phyloP scores from a whole-genome alignment of 108 stramenopile species.

The Craspedostauros australis region DNA sequence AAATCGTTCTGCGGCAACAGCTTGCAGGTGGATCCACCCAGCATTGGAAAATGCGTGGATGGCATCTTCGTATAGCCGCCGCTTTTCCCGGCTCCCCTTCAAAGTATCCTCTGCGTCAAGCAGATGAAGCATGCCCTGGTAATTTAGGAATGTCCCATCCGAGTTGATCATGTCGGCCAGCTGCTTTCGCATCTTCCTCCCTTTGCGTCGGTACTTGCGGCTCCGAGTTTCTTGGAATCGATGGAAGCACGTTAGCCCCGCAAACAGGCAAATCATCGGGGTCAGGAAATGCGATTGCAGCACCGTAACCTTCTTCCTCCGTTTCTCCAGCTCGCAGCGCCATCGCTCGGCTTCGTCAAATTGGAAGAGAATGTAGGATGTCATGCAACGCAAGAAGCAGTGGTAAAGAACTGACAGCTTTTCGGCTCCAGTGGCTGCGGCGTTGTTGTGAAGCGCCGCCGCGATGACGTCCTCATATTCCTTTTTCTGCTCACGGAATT shows the following conservation, averaged over 20 bases:
- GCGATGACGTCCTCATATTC: constrained; percentile 2
- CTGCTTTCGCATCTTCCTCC: background rate
- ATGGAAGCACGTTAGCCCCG: constrained; percentile 4
- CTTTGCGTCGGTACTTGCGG: constrained; percentile 1
- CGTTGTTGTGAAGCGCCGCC: constrained; percentile 2
- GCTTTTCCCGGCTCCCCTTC: background rate
- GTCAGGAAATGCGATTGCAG: background rate
- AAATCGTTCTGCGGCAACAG: constrained; percentile 7
- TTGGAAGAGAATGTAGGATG: no score
- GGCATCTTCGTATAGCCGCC: constrained; percentile 3
- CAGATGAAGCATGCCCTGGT: constrained; percentile 2
- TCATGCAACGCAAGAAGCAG: background rate
- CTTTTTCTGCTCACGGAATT: background rate
- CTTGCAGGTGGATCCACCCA: constrained; percentile 8
- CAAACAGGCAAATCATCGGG: constrained; percentile 3
- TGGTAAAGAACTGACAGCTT: no score
- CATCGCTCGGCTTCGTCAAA: no score
- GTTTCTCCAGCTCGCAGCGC: no score
- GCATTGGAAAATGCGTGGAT: background rate
- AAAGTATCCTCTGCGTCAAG: constrained; percentile 1
- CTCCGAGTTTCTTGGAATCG: background rate
- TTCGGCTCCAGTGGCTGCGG: no score
- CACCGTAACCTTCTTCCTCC: background rate
- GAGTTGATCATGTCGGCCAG: background rate
- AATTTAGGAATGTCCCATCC: constrained; percentile 3